These are phyloP conservation scores for Oenanthe sinensis DNA, from an alignment of 129 eudicot species.

Conservation along the genomic window DNA sequence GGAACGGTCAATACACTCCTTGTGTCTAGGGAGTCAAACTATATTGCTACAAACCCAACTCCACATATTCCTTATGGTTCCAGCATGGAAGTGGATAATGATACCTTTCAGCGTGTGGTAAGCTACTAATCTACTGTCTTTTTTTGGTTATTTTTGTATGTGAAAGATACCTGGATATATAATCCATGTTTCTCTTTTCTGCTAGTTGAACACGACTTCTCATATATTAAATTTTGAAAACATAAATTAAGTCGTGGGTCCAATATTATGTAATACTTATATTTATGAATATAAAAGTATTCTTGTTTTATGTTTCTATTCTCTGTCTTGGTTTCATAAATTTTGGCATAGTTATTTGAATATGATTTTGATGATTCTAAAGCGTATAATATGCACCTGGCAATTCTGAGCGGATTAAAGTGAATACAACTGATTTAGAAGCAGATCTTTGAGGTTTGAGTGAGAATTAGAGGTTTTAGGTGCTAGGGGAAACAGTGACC, in stretches of 20 bases:
- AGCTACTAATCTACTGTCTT: slow-evolving; percentile 9
- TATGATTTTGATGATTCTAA: background rate
- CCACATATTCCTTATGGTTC: slow-evolving; percentile 52
- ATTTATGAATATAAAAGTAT: background rate
- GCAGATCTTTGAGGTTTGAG: background rate
- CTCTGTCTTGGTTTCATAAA: too few species aligned
- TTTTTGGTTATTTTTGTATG: background rate
- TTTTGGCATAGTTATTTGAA: background rate
- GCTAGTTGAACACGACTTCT: background rate
- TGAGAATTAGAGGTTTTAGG: background rate
- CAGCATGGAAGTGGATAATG: slow-evolving; percentile 86
- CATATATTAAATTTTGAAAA: background rate
- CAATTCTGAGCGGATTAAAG: background rate
- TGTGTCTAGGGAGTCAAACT: slow-evolving; percentile 49
- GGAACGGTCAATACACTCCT: slow-evolving; percentile 77
- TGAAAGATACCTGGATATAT: background rate
- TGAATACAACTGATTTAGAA: background rate
- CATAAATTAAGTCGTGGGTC: background rate
- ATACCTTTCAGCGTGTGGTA: slow-evolving; percentile 72
- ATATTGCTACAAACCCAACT: slow-evolving; percentile 37
- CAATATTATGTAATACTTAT: background rate
- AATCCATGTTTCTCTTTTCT: background rate
- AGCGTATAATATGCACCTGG: background rate
- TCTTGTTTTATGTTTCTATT: background rate
- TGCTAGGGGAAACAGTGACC: background rate